Conservation (phyloP, 2,329 filamentous ascomycete species). For the Ophiostoma triangulosporum region DNA sequence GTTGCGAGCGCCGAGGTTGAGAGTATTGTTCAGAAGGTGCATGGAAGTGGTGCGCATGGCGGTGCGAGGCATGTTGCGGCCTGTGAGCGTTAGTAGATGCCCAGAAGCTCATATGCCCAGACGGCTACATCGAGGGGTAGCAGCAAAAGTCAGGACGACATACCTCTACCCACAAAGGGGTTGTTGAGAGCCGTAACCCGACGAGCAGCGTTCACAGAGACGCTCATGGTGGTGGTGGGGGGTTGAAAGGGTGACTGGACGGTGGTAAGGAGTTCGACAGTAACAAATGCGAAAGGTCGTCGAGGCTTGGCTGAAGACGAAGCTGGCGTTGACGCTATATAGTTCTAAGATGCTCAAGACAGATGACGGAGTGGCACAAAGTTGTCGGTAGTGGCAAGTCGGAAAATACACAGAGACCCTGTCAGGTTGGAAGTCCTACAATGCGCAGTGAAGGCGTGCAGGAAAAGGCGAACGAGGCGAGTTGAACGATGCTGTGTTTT, state of each 20-base stretch:
- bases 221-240: constrained; percentile 36
- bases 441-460: constrained; percentile 3
- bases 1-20: constrained; percentile 30
- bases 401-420: not conserved
- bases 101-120: not conserved
- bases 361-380: not conserved
- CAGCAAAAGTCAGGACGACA: constrained; percentile 7
- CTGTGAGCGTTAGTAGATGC: constrained; percentile 22
- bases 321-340: not conserved
- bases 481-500: not conserved
- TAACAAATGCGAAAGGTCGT: not conserved
- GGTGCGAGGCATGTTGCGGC: constrained; percentile 31
- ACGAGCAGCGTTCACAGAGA: constrained; percentile 41
- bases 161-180: constrained; percentile 37
- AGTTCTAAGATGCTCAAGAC: not conserved
- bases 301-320: not conserved
- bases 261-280: not conserved
- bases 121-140: not conserved
- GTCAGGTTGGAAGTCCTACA: not conserved
- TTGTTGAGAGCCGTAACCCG: constrained; percentile 36
- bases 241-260: too few species aligned
- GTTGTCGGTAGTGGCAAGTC: not conserved
- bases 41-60: constrained; percentile 33
- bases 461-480: not conserved
- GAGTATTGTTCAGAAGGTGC: constrained; percentile 32